These are phyloP conservation scores for Pseudogymnoascus sp. DNA, from an alignment of 2,329 filamentous ascomycete genomes.

Conservation along the genomic window DNA sequence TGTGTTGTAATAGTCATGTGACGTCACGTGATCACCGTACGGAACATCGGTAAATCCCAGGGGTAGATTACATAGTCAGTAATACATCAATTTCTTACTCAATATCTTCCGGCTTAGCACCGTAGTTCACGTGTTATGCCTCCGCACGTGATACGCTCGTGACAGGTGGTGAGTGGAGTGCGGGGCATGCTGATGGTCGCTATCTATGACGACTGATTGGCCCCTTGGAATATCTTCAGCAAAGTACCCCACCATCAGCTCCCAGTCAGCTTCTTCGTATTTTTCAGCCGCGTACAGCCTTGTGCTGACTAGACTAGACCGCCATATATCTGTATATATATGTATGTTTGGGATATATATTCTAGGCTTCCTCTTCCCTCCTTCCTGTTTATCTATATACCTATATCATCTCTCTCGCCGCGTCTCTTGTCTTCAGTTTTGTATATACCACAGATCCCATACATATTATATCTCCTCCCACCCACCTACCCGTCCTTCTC, in stretches of 20 bases:
- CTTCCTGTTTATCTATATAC: neutral
- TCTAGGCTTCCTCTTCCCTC: neutral
- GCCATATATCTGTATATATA: neutral
- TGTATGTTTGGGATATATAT: neutral
- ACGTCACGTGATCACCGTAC: too few relatives aligned
- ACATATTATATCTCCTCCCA: neutral
- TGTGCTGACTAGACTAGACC: neutral
- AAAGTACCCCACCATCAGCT: neutral
- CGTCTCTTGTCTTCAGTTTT: neutral
- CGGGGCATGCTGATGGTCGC: neutral
- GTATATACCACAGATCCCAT: neutral
- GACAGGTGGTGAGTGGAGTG: neutral
- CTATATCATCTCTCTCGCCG: neutral
- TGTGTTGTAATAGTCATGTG: too few relatives aligned
- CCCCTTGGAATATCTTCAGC: neutral
- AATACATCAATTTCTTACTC: too few relatives aligned
- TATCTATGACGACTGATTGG: neutral
- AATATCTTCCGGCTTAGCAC: too few relatives aligned
- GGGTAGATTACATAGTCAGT: too few relatives aligned
- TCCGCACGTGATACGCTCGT: too few relatives aligned
- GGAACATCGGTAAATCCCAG: too few relatives aligned
- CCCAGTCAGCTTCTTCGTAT: neutral
- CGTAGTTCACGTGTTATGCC: too few relatives aligned
- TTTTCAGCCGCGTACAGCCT: conserved; percentile 2
- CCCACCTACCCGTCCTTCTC: neutral